These are phyloP conservation scores for Otatea glauca DNA, from an alignment of 176 grass and related monocot genomes.

Conservation along the genomic window DNA sequence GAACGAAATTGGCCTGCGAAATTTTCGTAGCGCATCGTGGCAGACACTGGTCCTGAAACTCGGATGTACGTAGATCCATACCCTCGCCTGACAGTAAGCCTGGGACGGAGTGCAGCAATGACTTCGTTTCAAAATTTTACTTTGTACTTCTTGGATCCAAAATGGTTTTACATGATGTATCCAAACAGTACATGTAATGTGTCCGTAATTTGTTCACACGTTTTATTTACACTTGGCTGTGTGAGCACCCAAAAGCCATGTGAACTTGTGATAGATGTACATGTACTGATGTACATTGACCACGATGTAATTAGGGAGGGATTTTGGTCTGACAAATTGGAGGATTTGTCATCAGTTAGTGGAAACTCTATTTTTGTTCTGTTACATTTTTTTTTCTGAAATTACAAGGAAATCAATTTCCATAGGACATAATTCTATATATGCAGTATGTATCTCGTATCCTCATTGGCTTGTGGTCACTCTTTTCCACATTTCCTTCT, in stretches of 20 bases:
- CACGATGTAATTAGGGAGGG: too few relatives aligned
- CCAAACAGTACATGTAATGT: neutral
- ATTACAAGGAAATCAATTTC: too few relatives aligned
- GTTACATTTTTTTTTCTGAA: too few relatives aligned
- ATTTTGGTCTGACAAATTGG: too few relatives aligned
- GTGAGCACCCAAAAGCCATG: too few relatives aligned
- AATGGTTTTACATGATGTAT: neutral
- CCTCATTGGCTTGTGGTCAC: too few relatives aligned
- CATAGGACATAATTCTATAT: too few relatives aligned
- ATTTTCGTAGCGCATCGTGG: neutral
- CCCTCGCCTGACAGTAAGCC: neutral
- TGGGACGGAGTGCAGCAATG: neutral
- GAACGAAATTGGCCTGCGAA: neutral
- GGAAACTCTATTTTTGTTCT: too few relatives aligned
- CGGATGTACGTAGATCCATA: neutral
- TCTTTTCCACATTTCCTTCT: neutral
- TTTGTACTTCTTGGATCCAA: neutral
- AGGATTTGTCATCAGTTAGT: too few relatives aligned
- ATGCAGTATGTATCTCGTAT: too few relatives aligned
- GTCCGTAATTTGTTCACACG: neutral
- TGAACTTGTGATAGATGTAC: too few relatives aligned
- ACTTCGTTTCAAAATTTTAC: neutral
- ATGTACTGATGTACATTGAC: too few relatives aligned
- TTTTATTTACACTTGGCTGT: neutral
- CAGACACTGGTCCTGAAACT: neutral